A percentile compares a stretch with the other conserved stretches of the same genome.
Evolutionary conservation across 2,329 filamentous ascomycete genomes (phyloP).

Genomic region (Botryotinia narcissicola): DNA sequence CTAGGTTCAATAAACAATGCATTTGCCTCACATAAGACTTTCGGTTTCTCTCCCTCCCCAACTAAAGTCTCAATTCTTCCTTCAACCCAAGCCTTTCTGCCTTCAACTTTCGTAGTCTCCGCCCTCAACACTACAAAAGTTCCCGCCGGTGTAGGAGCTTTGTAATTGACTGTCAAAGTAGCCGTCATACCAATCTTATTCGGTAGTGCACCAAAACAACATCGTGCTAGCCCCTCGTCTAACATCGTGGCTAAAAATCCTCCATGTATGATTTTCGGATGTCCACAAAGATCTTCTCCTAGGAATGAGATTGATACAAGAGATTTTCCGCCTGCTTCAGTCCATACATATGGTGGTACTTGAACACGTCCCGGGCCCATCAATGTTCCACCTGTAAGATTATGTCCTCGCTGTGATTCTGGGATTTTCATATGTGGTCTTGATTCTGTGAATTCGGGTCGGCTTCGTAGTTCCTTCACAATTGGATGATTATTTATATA

Average conservation of each 20-base stretch:
- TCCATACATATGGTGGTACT: slow-evolving; percentile 78
- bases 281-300: slow-evolving; percentile 78
- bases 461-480: slow-evolving; percentile 63
- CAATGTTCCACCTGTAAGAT: slow-evolving; percentile 78
- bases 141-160: slow-evolving; percentile 72
- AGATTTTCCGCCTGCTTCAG: slow-evolving; percentile 65
- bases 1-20: slow-evolving; percentile 87
- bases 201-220: slow-evolving; percentile 83
- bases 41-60: slow-evolving; percentile 58
- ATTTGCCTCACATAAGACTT: slow-evolving; percentile 75
- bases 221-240: slow-evolving; percentile 84
- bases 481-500: slow-evolving; percentile 75
- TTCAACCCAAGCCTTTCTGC: slow-evolving; percentile 91
- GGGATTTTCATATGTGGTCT: slow-evolving; percentile 89
- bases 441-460: slow-evolving; percentile 68
- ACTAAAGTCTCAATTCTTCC: slow-evolving; percentile 80
- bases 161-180: slow-evolving; percentile 79
- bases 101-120: slow-evolving; percentile 80
- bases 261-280: slow-evolving; percentile 87
- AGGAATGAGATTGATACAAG: slow-evolving; percentile 74
- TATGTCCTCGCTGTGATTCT: slow-evolving; percentile 63
- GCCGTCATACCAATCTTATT: slow-evolving; percentile 86
- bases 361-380: slow-evolving; percentile 71
- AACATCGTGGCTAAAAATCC: slow-evolving; percentile 88
- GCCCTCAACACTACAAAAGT: slow-evolving; percentile 76